Base-by-base conservation (phyloP, 2,329 filamentous ascomycete genomes). In the Aspergillus ustus region DNA sequence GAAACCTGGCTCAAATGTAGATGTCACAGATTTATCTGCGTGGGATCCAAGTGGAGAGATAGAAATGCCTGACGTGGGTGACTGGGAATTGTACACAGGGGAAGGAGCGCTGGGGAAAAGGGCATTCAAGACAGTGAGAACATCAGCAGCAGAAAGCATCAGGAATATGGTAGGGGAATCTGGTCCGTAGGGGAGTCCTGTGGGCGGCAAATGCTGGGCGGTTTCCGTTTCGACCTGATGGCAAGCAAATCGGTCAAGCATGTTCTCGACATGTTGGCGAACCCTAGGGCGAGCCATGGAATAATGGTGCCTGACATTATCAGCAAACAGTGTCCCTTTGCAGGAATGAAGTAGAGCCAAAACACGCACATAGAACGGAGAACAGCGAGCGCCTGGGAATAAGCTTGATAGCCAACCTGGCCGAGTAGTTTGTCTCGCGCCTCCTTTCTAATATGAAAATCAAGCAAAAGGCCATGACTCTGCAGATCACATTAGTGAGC, bases 361-460 rank as follows among this genome's bases (percentile, higher is more conserved):
- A 60, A 65, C 67, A 80, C 86, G 70, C 84, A 92, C 87, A 89
- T 89, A 68, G 83, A 83, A 75, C 86, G 86, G 61, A 87, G 84
- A 78, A 92, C 88, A 70, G 93, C 91, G 62, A 91, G 87, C 13
- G 94, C 91, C 66, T 91, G 85, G 70, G 91, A 89, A 72, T 93
- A 90, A 53, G 91, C 90, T 64, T 90, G 88, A 73, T 91, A 87
- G 59, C 91, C 92, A 60, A 97, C 89, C 73, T 94, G 90, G 64
- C 85, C 84, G 61, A 88, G 79, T 52, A 89, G 84, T 66, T 83
- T 93, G 71, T 96, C 91, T 48, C 95, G 87, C 46, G 92, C 93
- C 77, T 94, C 92, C 68, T 96, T 92, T 53, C 91, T 93, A 70
- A 98, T 92, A 78, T 97, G 92, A 75, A 96, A 94, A 70, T 96